Base-by-base conservation (phyloP, 2,329 filamentous ascomycete genomes). In the Apiospora rasikravindrae region DNA sequence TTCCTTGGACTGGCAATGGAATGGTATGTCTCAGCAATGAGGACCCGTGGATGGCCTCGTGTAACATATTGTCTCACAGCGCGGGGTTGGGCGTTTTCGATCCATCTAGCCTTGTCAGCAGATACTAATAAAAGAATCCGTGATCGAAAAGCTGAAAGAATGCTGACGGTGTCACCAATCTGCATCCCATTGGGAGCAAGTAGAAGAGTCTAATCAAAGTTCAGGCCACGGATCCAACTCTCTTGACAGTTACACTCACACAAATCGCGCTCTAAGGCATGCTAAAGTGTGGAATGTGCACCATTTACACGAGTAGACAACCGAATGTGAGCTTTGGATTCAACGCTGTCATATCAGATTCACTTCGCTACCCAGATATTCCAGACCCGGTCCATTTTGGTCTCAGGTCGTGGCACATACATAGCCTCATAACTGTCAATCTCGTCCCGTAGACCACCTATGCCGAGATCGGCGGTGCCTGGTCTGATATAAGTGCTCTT, bases 401-500 rank as follows among this genome's bases (percentile, higher is more conserved):
- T 51, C 49, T 51, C n/a, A 13, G 49, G n/a, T 2, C 49, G 49
- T 11, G 49, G n/a, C 49, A 51, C 49, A 24, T 51, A 51, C 49
- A 51, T 24, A 24, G 49, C 61, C 57, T 75, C 74, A 44, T 75
- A 75, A 7, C 66, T 42, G 42, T 75, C 74, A 53, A 75, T 74
- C 69, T 74, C 73, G 44, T 74, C 72, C 70, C 71, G 74, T 33
- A 75, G 26, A 1, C 73, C 74, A 8, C 73, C 73, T 19, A 75
- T 57, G n/a, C 68, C 69, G 7, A 75, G 40, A 53, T 75, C 74
- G 45, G 73, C 72, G 1, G 70, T 72, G 11, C 74, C 73, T 7
- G 73, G 73, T 33, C 68, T 24, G 24, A 74, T 69, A 40, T 73
- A 74, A 16, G 37, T 67, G 42, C 49, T 75, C 61, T 42, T 47